phyloP scores from a whole-genome alignment of 257 asterid species.

The Lycium barbarum region DNA sequence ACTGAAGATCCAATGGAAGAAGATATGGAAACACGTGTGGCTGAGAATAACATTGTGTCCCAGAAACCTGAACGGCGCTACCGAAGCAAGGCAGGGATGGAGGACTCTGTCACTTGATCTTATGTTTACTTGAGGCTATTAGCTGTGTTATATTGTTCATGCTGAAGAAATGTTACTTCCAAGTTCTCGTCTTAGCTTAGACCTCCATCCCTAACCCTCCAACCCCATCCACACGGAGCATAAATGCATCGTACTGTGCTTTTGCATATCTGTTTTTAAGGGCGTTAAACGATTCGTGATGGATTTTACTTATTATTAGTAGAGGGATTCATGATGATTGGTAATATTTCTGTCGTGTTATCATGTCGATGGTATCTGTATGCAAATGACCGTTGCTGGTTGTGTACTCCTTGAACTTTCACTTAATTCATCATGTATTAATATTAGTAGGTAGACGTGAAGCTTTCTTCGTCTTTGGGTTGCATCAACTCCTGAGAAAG shows the following conservation, averaged over 20 bases:
- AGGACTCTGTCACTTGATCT: conserved; percentile 19
- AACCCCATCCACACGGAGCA: background rate
- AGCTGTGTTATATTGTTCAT: background rate
- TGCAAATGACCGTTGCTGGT: background rate
- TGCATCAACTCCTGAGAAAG: too few relatives aligned
- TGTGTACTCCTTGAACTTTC: background rate
- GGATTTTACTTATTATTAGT: background rate
- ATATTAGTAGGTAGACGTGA: too few relatives aligned
- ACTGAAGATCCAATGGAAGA: conserved; percentile 26
- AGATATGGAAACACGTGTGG: conserved; percentile 20
- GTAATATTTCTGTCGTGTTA: background rate
- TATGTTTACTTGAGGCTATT: conserved; percentile 14
- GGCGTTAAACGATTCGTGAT: background rate
- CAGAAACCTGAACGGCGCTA: background rate
- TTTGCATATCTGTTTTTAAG: background rate
- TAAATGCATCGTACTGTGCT: background rate
- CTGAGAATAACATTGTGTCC: conserved; percentile 1
- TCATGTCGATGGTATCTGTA: background rate
- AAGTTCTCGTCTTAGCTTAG: background rate
- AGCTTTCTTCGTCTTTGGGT: too few relatives aligned
- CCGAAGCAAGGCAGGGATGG: conserved; percentile 13
- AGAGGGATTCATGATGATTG: background rate
- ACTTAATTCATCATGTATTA: background rate
- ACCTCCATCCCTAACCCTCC: background rate
- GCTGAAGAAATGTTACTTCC: background rate